These are phyloP conservation scores for Calvatia gigantea DNA, from an alignment of 768 basidiomycete species.

Conservation along the genomic window DNA sequence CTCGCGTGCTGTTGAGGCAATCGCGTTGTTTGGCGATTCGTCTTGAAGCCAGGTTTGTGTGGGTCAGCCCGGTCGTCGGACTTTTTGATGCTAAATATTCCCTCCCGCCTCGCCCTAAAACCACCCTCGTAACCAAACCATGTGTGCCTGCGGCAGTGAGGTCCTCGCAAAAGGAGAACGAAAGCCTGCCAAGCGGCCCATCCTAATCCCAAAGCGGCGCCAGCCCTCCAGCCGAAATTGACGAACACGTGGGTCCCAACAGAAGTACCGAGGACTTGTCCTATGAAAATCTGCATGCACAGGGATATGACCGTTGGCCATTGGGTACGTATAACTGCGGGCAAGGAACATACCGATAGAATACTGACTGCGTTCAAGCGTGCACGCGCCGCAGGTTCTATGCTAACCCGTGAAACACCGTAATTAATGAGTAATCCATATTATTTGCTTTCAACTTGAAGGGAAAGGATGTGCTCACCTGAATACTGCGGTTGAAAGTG, in stretches of 20 bases:
- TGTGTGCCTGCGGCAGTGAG: constrained; percentile 52
- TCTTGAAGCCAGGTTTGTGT: not conserved
- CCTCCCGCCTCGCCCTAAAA: constrained; percentile 33
- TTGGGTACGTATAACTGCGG: not conserved
- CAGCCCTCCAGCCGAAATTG: constrained; percentile 65
- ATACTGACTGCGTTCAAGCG: constrained; percentile 77
- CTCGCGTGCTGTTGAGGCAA: no score
- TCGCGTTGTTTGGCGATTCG: not conserved
- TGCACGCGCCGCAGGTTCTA: constrained; percentile 49
- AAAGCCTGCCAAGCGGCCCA: constrained; percentile 53
- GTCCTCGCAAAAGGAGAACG: constrained; percentile 63
- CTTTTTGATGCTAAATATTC: not conserved
- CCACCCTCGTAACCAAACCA: constrained; percentile 71
- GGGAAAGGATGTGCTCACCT: constrained; percentile 30
- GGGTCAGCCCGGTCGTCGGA: not conserved
- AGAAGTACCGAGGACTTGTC: constrained; percentile 80
- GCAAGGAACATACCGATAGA: constrained; percentile 46
- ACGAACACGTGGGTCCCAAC: constrained; percentile 73
- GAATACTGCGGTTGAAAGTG: constrained; percentile 57
- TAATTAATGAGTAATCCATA: not conserved
- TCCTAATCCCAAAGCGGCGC: constrained; percentile 57
- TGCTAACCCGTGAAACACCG: constrained; percentile 23
- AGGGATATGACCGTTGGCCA: not conserved
- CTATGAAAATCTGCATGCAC: constrained; percentile 54
- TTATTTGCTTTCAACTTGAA: not conserved